Evolutionary conservation across 225 moss, liverwort and hornwort genomes (phyloP).

Genomic region (Physcomitrellopsis africana): DNA sequence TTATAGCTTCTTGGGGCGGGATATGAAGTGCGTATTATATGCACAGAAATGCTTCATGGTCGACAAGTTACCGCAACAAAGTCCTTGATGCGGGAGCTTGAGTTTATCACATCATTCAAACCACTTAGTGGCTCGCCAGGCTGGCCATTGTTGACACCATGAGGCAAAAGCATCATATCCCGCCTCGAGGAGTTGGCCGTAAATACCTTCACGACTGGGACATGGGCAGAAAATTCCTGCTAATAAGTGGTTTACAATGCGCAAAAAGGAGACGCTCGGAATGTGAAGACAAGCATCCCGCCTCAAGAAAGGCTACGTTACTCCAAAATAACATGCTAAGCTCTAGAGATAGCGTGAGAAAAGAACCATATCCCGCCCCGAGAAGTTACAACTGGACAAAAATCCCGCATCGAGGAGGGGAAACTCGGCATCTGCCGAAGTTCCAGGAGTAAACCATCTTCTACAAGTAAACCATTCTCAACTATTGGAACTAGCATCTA

Average conservation of each 20-base stretch:
- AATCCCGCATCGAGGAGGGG: constrained; percentile 40
- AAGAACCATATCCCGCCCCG: constrained; percentile 33
- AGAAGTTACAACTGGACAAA: constrained; percentile 38
- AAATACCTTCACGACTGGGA: background rate
- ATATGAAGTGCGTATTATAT: background rate
- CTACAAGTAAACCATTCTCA: no score
- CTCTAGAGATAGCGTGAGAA: background rate
- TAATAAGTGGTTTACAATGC: background rate
- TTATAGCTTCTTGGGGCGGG: background rate
- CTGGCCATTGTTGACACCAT: background rate
- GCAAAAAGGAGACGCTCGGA: background rate
- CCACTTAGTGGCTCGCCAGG: background rate
- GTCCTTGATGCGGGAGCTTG: constrained; percentile 26
- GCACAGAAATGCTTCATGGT: background rate
- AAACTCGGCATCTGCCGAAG: no score
- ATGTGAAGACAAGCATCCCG: constrained; percentile 23
- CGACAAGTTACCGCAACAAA: background rate
- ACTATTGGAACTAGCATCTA: no score
- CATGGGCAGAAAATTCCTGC: background rate
- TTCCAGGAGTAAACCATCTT: no score
- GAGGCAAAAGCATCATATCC: constrained; percentile 26
- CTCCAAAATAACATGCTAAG: constrained; percentile 20
- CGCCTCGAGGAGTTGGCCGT: constrained; percentile 5
- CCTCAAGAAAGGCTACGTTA: constrained; percentile 29
- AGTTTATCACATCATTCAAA: constrained; percentile 20